Evolutionary conservation across 2,329 filamentous ascomycete species (phyloP).

Genomic region (Aspergillus tamarii): DNA sequence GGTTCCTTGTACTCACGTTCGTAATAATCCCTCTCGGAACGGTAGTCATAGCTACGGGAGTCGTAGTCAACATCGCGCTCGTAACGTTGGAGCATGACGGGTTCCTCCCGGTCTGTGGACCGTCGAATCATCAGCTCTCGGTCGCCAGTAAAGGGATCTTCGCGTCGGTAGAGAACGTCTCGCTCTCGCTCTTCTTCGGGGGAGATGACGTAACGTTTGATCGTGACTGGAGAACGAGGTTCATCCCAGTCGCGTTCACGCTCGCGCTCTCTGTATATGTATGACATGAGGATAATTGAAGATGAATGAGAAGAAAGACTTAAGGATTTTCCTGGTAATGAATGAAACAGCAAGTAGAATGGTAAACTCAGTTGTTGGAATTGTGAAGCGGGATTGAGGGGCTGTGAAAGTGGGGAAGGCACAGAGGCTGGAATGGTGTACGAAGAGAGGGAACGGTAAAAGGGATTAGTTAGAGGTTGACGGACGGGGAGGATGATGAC

Average conservation of each 20-base stretch:
- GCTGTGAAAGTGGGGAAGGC: slow-evolving; percentile 7
- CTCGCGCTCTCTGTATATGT: slow-evolving; percentile 44
- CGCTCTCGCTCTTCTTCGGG: slow-evolving; percentile 44
- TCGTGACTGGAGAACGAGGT: slow-evolving; percentile 45
- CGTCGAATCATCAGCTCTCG: slow-evolving; percentile 50
- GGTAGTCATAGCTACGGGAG: slow-evolving; percentile 48
- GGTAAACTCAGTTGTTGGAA: neutral
- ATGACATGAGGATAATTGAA: slow-evolving; percentile 27
- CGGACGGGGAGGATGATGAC: neutral
- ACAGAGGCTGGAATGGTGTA: neutral
- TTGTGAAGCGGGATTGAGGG: slow-evolving; percentile 1
- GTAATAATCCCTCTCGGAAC: slow-evolving; percentile 49
- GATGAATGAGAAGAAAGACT: neutral
- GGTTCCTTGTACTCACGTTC: slow-evolving; percentile 44
- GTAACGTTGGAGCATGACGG: slow-evolving; percentile 48
- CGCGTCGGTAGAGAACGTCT: slow-evolving; percentile 33
- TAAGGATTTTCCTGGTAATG: neutral
- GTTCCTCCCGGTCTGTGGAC: slow-evolving; percentile 50
- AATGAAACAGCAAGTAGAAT: neutral
- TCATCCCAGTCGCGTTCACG: slow-evolving; percentile 48
- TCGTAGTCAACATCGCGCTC: slow-evolving; percentile 51
- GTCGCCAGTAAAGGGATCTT: slow-evolving; percentile 37
- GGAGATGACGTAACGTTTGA: slow-evolving; percentile 61
- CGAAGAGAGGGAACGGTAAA: neutral
- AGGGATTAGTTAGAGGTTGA: neutral